A percentile compares a stretch with the other conserved stretches of the same genome.
These are phyloP conservation scores for Penicillium coffeae DNA, from an alignment of 495 filamentous ascomycete genomes.

Conservation along the genomic window DNA sequence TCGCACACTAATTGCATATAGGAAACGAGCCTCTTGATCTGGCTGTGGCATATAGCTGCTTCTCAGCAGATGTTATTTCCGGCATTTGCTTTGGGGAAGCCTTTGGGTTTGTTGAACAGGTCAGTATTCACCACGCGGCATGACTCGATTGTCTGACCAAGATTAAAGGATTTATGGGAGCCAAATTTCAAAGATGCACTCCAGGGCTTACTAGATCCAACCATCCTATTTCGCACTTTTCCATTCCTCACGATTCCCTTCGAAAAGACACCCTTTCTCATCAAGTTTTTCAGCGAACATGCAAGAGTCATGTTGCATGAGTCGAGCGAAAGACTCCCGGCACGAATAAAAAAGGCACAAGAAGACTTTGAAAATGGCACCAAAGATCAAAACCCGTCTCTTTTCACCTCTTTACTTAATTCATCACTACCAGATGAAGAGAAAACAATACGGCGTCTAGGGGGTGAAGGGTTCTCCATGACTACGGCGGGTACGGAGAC, in stretches of 20 bases:
- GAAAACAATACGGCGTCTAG: not conserved
- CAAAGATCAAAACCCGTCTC: not conserved
- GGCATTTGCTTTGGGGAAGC: not conserved
- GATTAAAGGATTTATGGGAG: not conserved
- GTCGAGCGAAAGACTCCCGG: not conserved
- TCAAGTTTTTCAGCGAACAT: not conserved
- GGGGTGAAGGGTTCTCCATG: not conserved
- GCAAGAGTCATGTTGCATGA: not conserved
- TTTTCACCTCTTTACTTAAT: not conserved
- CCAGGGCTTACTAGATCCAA: not conserved
- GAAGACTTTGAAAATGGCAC: not conserved
- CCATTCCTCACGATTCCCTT: not conserved
- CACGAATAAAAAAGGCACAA: not conserved
- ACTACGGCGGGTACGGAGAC: conserved; percentile 49
- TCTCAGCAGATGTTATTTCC: not conserved
- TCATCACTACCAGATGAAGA: not conserved
- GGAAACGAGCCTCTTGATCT: not conserved
- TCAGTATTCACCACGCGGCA: not conserved
- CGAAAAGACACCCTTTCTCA: not conserved
- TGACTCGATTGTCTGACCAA: too few relatives aligned
- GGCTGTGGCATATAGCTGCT: not conserved
- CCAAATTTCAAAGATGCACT: not conserved
- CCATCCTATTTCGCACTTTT: not conserved
- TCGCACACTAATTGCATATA: not conserved
- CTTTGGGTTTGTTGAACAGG: not conserved